phyloP scores from a whole-genome alignment of 306 rosid species.

The Cucurbita argyrosperma region DNA sequence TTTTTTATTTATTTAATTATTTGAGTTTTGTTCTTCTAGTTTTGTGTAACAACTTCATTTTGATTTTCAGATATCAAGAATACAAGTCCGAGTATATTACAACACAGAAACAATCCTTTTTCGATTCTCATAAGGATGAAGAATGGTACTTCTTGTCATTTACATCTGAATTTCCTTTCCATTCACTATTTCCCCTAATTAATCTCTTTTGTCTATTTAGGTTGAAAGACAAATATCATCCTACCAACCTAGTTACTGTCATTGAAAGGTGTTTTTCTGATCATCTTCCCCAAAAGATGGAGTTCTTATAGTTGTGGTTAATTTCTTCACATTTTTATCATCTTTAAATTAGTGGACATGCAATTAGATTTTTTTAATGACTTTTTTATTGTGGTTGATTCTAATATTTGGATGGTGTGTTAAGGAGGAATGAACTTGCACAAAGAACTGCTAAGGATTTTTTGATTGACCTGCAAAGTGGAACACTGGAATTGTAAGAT shows the following conservation, averaged over 20 bases:
- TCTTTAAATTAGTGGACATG: background rate
- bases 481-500: conserved; percentile 67
- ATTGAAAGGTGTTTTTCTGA: conserved; percentile 57
- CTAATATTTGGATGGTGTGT: conserved; percentile 6
- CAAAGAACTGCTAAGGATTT: conserved; percentile 67
- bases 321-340: background rate
- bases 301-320: background rate
- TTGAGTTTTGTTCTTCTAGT: background rate
- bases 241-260: conserved; percentile 72
- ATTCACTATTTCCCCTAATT: background rate
- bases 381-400: background rate
- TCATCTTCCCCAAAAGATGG: conserved; percentile 7
- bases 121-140: conserved; percentile 86
- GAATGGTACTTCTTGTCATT: conserved; percentile 41
- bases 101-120: conserved; percentile 80
- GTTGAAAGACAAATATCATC: conserved; percentile 96
- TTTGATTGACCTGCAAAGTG: conserved; percentile 86
- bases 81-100: conserved; percentile 87
- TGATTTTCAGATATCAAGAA: conserved; percentile 72
- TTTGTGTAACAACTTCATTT: background rate
- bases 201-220: conserved; percentile 25
- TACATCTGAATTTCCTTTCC: background rate
- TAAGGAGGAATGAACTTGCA: conserved; percentile 91
- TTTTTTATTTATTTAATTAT: background rate
- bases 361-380: too few species aligned